These are phyloP conservation scores for Kwoniella bestiolae DNA, from an alignment of 768 basidiomycete species.

Conservation along the genomic window DNA sequence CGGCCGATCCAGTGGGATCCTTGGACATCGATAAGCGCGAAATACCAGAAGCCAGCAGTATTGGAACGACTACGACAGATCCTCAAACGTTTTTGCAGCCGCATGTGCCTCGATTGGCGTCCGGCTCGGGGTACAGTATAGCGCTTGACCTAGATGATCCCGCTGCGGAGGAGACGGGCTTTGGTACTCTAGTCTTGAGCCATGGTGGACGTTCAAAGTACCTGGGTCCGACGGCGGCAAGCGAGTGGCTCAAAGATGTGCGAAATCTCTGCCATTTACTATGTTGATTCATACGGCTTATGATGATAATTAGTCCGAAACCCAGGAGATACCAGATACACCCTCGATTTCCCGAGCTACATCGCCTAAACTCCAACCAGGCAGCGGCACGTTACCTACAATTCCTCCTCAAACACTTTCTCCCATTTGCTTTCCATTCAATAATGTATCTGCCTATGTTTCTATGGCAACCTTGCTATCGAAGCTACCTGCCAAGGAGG, in stretches of 20 bases:
- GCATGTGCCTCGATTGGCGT: no score
- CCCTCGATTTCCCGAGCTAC: neutral
- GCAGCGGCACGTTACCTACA: neutral
- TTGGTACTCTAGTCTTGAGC: constrained; percentile 32
- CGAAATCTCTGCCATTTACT: neutral
- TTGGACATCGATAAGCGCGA: no score
- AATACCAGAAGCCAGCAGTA: no score
- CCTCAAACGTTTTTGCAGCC: no score
- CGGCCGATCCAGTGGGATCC: no score
- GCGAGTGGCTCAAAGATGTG: constrained; percentile 39
- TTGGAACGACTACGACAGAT: no score
- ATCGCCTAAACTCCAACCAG: neutral
- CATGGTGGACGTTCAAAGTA: constrained; percentile 28
- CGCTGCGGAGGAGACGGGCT: constrained; percentile 1
- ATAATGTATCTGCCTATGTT: no score
- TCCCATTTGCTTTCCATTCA: constrained; percentile 2
- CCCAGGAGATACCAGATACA: neutral
- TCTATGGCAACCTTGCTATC: neutral
- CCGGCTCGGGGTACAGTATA: no score
- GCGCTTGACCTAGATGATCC: neutral
- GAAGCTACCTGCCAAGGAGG: constrained; percentile 18
- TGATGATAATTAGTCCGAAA: neutral
- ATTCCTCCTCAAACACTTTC: neutral
- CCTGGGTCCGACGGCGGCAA: constrained; percentile 33
- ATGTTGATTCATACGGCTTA: neutral